These are phyloP conservation scores for Boletellus deceptivus DNA, from an alignment of 1,284 basidiomycete genomes.

Conservation along the genomic window DNA sequence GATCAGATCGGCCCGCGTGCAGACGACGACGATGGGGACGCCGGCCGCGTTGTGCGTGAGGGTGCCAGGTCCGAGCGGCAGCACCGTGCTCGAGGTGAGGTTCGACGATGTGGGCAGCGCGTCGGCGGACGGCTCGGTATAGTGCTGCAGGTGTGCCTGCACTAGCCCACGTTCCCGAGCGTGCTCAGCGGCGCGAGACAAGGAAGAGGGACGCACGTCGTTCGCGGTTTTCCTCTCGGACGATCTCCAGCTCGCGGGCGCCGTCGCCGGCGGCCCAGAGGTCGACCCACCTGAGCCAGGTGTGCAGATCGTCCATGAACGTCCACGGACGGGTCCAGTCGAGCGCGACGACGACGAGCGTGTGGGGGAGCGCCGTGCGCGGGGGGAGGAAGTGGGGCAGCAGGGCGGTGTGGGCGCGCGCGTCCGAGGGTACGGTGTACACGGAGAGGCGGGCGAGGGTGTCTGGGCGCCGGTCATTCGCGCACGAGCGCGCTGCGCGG, in stretches of 20 bases:
- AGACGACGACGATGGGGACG: slow-evolving; percentile 86
- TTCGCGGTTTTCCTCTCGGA: slow-evolving; percentile 78
- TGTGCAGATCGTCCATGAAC: slow-evolving; percentile 84
- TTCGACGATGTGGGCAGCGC: slow-evolving; percentile 56
- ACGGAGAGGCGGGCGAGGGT: slow-evolving; percentile 84
- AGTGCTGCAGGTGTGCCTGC: slow-evolving; percentile 85
- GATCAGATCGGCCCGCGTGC: slow-evolving; percentile 89
- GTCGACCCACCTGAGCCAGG: slow-evolving; percentile 86
- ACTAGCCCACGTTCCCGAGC: slow-evolving; percentile 46
- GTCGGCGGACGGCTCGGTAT: slow-evolving; percentile 76
- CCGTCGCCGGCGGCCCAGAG: slow-evolving; percentile 70
- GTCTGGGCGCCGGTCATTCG: slow-evolving; percentile 45
- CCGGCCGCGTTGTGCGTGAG: slow-evolving; percentile 82
- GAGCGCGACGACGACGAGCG: slow-evolving; percentile 83
- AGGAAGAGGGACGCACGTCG: slow-evolving; percentile 58
- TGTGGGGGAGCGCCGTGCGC: slow-evolving; percentile 66
- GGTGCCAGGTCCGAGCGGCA: slow-evolving; percentile 78
- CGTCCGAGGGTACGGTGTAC: slow-evolving; percentile 84
- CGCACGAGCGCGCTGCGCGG: too few relatives aligned
- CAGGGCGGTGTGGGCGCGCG: slow-evolving; percentile 70
- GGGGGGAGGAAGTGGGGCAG: slow-evolving; percentile 83
- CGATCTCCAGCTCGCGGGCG: slow-evolving; percentile 65
- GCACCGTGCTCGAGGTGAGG: slow-evolving; percentile 55
- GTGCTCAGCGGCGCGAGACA: background rate
- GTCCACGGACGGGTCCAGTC: slow-evolving; percentile 96